Evolutionary conservation across 2,329 filamentous ascomycete species (phyloP).

Genomic region (Penicillium sp.): DNA sequence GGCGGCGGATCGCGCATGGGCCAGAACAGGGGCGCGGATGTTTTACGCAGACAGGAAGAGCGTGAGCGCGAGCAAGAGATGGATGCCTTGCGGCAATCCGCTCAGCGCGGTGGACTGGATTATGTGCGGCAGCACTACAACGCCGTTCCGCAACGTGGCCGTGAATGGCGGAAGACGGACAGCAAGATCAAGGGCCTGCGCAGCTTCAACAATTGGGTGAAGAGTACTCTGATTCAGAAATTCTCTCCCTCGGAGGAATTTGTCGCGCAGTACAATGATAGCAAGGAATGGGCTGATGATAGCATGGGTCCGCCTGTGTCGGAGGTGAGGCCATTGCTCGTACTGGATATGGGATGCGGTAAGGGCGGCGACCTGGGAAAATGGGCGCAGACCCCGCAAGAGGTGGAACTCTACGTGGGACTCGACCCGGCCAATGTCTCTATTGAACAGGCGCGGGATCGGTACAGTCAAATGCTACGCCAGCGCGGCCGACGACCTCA

Average conservation of each 20-base stretch:
- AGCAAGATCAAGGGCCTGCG: slow-evolving; percentile 92
- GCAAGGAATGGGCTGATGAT: slow-evolving; percentile 42
- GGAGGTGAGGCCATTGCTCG: slow-evolving; percentile 59
- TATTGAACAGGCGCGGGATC: slow-evolving; percentile 81
- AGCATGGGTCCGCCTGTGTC: slow-evolving; percentile 26
- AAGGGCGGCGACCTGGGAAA: slow-evolving; percentile 95
- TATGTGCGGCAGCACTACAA: slow-evolving; percentile 95
- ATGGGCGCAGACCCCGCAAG: slow-evolving; percentile 90
- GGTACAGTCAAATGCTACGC: slow-evolving; percentile 67
- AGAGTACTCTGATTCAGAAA: slow-evolving; percentile 94
- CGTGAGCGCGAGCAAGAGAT: slow-evolving; percentile 40
- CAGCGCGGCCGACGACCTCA: slow-evolving; percentile 55
- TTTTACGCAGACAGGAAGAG: slow-evolving; percentile 42
- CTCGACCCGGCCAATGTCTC: slow-evolving; percentile 89
- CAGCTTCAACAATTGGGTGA: slow-evolving; percentile 98
- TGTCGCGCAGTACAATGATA: slow-evolving; percentile 47
- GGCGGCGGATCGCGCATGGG: slow-evolving; percentile 44
- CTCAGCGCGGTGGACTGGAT: slow-evolving; percentile 64
- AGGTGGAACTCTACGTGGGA: slow-evolving; percentile 88
- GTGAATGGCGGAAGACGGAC: slow-evolving; percentile 90
- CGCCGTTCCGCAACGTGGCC: slow-evolving; percentile 82
- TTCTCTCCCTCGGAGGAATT: slow-evolving; percentile 79
- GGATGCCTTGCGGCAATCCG: slow-evolving; percentile 33
- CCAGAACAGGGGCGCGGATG: slow-evolving; percentile 34
- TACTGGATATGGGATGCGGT: slow-evolving; percentile 91